phyloP scores from a whole-genome alignment of 768 basidiomycete species.

The Mycena belliarum region DNA sequence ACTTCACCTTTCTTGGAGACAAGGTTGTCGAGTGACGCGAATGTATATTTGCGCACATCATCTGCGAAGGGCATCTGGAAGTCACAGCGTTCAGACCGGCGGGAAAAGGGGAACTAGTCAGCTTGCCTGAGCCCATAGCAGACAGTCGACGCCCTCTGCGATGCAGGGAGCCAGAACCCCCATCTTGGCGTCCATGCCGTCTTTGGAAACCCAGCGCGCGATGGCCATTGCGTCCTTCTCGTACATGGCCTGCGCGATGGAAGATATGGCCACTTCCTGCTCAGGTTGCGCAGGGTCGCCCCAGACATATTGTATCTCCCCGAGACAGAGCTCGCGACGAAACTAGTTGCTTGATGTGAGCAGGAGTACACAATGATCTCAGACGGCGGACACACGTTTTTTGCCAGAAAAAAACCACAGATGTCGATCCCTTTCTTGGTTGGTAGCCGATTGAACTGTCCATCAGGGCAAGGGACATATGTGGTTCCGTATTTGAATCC shows the following conservation, averaged over 20 bases:
- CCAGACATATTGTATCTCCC: slow-evolving; percentile 86
- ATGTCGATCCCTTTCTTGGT: slow-evolving; percentile 87
- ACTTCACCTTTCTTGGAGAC: slow-evolving; percentile 74
- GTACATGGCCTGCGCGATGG: slow-evolving; percentile 82
- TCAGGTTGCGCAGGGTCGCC: slow-evolving; percentile 64
- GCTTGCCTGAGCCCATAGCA: slow-evolving; percentile 81
- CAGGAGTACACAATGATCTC: not conserved
- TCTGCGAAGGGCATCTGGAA: slow-evolving; percentile 92
- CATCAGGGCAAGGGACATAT: slow-evolving; percentile 84
- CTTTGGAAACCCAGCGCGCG: slow-evolving; percentile 76
- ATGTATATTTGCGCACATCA: slow-evolving; percentile 85
- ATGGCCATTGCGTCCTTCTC: slow-evolving; percentile 71
- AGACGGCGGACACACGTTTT: slow-evolving; percentile 50
- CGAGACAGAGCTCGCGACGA: slow-evolving; percentile 79
- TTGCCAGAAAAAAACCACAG: slow-evolving; percentile 73
- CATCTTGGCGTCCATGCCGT: slow-evolving; percentile 82
- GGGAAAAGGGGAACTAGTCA: not conserved
- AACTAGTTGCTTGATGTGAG: slow-evolving; percentile 48
- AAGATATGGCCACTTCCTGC: slow-evolving; percentile 84
- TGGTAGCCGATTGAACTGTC: slow-evolving; percentile 72
- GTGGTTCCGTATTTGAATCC: slow-evolving; percentile 92
- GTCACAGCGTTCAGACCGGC: not conserved
- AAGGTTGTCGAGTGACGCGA: slow-evolving; percentile 76
- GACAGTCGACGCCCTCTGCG: slow-evolving; percentile 71
- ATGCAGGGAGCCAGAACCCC: slow-evolving; percentile 68